A percentile compares a stretch with the other conserved stretches of the same genome.
Conservation (phyloP, 164 flowering plant genomes). For the Taxillus chinensis region DNA sequence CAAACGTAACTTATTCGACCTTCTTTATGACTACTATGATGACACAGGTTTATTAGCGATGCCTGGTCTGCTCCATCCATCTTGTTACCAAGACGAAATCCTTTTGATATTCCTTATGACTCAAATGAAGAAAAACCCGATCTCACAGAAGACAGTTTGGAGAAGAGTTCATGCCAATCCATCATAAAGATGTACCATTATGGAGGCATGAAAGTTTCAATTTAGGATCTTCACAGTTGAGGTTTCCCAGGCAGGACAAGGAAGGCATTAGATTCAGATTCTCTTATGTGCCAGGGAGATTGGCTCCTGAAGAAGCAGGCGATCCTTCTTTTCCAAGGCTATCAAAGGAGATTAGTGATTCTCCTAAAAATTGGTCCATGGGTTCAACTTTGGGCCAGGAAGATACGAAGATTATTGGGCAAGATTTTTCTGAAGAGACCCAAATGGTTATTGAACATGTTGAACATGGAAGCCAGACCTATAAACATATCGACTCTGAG, state of each 20-base stretch:
- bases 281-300: slow-evolving; percentile 45
- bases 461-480: slow-evolving; percentile 42
- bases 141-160: slow-evolving; percentile 47
- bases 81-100: slow-evolving; percentile 54
- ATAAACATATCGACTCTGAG: slow-evolving; percentile 27
- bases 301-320: slow-evolving; percentile 33
- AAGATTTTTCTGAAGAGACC: slow-evolving; percentile 18
- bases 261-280: slow-evolving; percentile 40
- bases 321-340: slow-evolving; percentile 47
- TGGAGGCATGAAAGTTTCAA: slow-evolving; percentile 72
- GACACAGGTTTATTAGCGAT: slow-evolving; percentile 47
- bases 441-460: slow-evolving; percentile 17
- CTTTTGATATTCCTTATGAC: slow-evolving; percentile 87
- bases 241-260: slow-evolving; percentile 32
- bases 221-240: slow-evolving; percentile 44
- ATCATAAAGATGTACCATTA: slow-evolving; percentile 45
- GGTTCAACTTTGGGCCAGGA: slow-evolving; percentile 45
- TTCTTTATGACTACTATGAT: slow-evolving; percentile 47
- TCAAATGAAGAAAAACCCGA: slow-evolving; percentile 65
- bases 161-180: slow-evolving; percentile 39
- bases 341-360: slow-evolving; percentile 56
- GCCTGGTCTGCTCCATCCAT: slow-evolving; percentile 88
- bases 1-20: slow-evolving; percentile 73
- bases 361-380: slow-evolving; percentile 60
- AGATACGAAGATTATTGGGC: slow-evolving; percentile 32